phyloP scores from a whole-genome alignment of 1,284 basidiomycete genomes.

The Leccinum cinnamomeum region DNA sequence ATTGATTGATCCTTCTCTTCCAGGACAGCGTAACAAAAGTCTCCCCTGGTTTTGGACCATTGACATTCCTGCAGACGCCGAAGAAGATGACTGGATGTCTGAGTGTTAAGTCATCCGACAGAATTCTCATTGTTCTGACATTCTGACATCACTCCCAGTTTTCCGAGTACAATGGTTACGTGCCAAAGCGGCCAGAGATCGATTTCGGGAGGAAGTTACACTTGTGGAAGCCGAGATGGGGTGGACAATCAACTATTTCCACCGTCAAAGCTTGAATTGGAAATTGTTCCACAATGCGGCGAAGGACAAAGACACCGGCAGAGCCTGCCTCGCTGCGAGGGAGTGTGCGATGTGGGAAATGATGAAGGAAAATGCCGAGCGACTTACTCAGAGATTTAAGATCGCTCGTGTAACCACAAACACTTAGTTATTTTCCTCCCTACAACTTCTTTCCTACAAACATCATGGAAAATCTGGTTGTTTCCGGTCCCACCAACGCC shows the following conservation, averaged over 20 bases:
- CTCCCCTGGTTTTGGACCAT: neutral
- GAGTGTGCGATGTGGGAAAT: neutral
- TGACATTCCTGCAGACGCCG: neutral
- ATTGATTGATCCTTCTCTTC: neutral
- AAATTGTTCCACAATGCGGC: neutral
- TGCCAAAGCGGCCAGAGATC: neutral
- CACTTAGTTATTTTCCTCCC: neutral
- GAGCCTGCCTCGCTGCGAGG: neutral
- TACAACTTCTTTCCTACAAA: neutral
- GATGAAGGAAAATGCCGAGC: neutral
- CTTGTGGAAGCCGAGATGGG: neutral
- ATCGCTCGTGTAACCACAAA: neutral
- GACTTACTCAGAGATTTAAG: neutral
- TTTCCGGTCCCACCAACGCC: too few species aligned
- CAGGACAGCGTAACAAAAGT: neutral
- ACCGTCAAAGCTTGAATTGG: neutral
- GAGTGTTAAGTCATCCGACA: neutral
- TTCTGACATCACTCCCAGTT: neutral
- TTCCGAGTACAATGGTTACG: neutral
- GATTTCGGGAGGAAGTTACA: neutral
- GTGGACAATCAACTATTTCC: neutral
- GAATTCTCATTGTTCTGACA: neutral
- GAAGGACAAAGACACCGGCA: neutral
- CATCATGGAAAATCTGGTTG: neutral
- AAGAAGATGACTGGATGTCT: neutral